Evolutionary conservation across 2,329 filamentous ascomycete genomes (phyloP).

Genomic region (Alternaria tenuissima): DNA sequence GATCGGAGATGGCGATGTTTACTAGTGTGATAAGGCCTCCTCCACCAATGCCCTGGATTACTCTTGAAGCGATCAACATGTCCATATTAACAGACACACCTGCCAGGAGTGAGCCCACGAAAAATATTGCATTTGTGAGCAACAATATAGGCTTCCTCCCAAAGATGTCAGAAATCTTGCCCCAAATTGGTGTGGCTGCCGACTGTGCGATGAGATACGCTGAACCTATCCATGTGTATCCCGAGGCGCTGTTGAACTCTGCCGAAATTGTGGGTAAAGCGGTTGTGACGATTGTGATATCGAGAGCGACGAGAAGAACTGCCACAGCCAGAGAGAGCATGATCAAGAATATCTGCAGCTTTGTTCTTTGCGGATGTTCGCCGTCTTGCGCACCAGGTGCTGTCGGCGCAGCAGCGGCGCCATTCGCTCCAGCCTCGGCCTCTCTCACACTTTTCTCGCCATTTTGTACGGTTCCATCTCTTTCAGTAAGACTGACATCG

Average conservation of each 20-base stretch:
- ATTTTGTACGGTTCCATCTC: slow-evolving; percentile 12
- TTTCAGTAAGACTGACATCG: slow-evolving; percentile 21
- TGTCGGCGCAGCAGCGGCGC: slow-evolving; percentile 18
- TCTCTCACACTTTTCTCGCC: slow-evolving; percentile 7
- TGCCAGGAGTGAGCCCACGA: slow-evolving; percentile 68
- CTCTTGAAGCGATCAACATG: slow-evolving; percentile 69
- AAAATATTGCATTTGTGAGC: slow-evolving; percentile 67
- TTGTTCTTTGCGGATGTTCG: slow-evolving; percentile 45
- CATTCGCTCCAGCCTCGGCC: slow-evolving; percentile 11
- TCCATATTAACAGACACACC: slow-evolving; percentile 65
- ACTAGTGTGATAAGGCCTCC: slow-evolving; percentile 70
- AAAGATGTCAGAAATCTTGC: slow-evolving; percentile 72
- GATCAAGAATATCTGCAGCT: slow-evolving; percentile 57
- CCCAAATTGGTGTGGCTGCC: slow-evolving; percentile 65
- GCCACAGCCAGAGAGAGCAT: slow-evolving; percentile 62
- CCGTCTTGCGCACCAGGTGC: slow-evolving; percentile 29
- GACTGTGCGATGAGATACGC: slow-evolving; percentile 61
- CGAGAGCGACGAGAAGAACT: slow-evolving; percentile 67
- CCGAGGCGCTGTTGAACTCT: slow-evolving; percentile 59
- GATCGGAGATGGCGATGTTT: slow-evolving; percentile 70
- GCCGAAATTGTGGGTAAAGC: slow-evolving; percentile 67
- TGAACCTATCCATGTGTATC: slow-evolving; percentile 64
- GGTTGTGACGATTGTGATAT: slow-evolving; percentile 70
- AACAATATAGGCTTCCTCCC: slow-evolving; percentile 70
- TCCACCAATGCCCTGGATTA: slow-evolving; percentile 69